Evolutionary conservation across 2,329 filamentous ascomycete species (phyloP).

Genomic region (Huntiella moniliformis): DNA sequence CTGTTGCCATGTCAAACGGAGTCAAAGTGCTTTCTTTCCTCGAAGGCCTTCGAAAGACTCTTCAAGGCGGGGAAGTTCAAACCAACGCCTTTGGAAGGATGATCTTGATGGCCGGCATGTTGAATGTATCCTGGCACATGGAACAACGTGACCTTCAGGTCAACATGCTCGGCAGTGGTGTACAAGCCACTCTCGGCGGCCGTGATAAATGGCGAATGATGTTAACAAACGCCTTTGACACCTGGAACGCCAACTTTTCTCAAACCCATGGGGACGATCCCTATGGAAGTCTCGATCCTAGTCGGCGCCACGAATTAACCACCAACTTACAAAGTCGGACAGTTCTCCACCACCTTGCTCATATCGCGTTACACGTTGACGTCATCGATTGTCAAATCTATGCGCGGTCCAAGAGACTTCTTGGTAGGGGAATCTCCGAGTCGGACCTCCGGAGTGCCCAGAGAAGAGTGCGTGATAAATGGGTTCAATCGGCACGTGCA

Average conservation of each 20-base stretch:
- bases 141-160: conserved; percentile 89
- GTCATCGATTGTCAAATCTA: conserved; percentile 97
- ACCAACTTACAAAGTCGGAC: conserved; percentile 70
- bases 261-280: conserved; percentile 43
- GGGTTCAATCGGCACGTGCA: conserved; percentile 76
- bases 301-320: conserved; percentile 15
- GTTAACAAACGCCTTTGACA: conserved; percentile 73
- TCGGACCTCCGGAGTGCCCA: conserved; percentile 66
- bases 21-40: conserved; percentile 75
- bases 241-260: conserved; percentile 87
- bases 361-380: conserved; percentile 96
- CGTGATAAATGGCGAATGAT: conserved; percentile 81
- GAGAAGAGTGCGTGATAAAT: conserved; percentile 67
- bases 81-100: conserved; percentile 89
- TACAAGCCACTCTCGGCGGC: conserved; percentile 61
- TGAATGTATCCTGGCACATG: conserved; percentile 95
- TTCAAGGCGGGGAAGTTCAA: conserved; percentile 67
- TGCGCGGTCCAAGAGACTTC: conserved; percentile 64
- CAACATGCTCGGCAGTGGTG: conserved; percentile 55
- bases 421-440: conserved; percentile 68
- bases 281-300: conserved; percentile 18
- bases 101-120: conserved; percentile 79
- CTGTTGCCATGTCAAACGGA: conserved; percentile 60
- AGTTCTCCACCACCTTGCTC: conserved; percentile 79
- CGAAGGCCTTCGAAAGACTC: conserved; percentile 73